Conservation (phyloP, 1,284 basidiomycete species). For the Sanguinoderma infundibulare region DNA sequence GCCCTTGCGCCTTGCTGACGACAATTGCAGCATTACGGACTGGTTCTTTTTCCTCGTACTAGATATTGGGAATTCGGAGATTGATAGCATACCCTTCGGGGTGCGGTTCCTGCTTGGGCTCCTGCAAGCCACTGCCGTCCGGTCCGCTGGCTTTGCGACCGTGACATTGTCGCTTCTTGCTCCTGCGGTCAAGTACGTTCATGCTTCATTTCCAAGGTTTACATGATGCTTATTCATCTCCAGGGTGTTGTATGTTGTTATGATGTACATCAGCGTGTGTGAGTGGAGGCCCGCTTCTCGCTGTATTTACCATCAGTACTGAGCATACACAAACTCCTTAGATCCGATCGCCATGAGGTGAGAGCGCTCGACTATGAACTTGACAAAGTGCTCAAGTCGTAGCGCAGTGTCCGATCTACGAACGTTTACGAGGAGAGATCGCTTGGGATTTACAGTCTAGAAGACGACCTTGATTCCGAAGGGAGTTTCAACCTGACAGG, state of each 20-base stretch:
- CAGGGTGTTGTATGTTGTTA: constrained; percentile 62
- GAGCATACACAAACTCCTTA: neutral
- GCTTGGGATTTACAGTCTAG: constrained; percentile 73
- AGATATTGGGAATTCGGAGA: constrained; percentile 82
- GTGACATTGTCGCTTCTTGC: constrained; percentile 75
- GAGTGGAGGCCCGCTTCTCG: constrained; percentile 18
- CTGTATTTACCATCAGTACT: neutral
- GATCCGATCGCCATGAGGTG: constrained; percentile 44
- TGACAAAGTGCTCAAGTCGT: neutral
- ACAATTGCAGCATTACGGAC: constrained; percentile 44
- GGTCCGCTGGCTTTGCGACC: constrained; percentile 87
- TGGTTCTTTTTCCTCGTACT: constrained; percentile 92
- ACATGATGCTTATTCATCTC: constrained; percentile 7
- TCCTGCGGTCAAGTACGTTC: constrained; percentile 65
- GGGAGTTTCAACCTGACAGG: constrained; percentile 48
- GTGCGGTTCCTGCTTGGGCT: constrained; percentile 68
- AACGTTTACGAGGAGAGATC: constrained; percentile 97
- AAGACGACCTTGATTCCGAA: constrained; percentile 46
- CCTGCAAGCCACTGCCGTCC: constrained; percentile 81
- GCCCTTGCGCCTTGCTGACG: neutral
- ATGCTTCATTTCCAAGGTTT: neutral
- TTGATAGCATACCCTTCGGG: constrained; percentile 75
- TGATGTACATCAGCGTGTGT: constrained; percentile 55
- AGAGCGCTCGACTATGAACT: neutral
- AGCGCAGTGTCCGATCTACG: constrained; percentile 81